Evolutionary conservation across 805 yeast species (phyloP).

Genomic region (Zygosaccharomyces pseudorouxii): DNA sequence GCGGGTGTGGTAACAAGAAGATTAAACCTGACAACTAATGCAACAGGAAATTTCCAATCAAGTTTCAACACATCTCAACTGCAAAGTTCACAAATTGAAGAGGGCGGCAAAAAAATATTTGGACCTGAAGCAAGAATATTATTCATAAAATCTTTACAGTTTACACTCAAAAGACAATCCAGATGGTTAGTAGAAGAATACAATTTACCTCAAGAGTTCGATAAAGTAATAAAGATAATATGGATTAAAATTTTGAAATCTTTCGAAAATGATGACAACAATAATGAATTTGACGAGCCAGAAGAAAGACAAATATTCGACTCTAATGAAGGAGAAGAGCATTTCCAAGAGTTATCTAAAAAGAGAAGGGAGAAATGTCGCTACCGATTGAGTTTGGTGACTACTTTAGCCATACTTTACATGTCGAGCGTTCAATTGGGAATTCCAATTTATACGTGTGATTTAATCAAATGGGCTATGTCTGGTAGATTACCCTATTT

Average conservation of each 20-base stretch:
- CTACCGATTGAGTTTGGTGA: slow-evolving; percentile 19
- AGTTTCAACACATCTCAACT: slow-evolving; percentile 31
- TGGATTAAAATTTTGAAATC: slow-evolving; percentile 34
- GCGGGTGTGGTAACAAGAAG: slow-evolving; percentile 48
- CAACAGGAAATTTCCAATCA: slow-evolving; percentile 37
- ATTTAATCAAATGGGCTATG: slow-evolving; percentile 42
- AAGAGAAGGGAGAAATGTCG: slow-evolving; percentile 1
- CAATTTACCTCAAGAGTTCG: slow-evolving; percentile 31
- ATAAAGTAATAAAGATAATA: slow-evolving; percentile 36
- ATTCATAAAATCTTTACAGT: slow-evolving; percentile 47
- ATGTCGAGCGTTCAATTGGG: slow-evolving; percentile 46
- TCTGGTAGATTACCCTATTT: slow-evolving; percentile 48
- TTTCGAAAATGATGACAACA: slow-evolving; percentile 6
- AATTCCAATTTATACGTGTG: slow-evolving; percentile 48
- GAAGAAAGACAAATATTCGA: slow-evolving; percentile 10
- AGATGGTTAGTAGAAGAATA: slow-evolving; percentile 36
- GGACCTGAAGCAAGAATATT: slow-evolving; percentile 47
- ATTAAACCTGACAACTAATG: slow-evolving; percentile 46
- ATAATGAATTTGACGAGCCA: slow-evolving; percentile 8
- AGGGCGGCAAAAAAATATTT: slow-evolving; percentile 33
- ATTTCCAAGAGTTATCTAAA: slow-evolving; percentile 7
- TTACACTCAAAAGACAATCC: slow-evolving; percentile 46
- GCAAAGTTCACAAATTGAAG: slow-evolving; percentile 11
- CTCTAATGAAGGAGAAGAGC: slow-evolving; percentile 17
- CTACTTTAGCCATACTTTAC: slow-evolving; percentile 43